Percentiles rank a stretch among this genome's conserved stretches.
phyloP scores from a whole-genome alignment of 495 filamentous ascomycete genomes.

The Apiosordaria backusii region DNA sequence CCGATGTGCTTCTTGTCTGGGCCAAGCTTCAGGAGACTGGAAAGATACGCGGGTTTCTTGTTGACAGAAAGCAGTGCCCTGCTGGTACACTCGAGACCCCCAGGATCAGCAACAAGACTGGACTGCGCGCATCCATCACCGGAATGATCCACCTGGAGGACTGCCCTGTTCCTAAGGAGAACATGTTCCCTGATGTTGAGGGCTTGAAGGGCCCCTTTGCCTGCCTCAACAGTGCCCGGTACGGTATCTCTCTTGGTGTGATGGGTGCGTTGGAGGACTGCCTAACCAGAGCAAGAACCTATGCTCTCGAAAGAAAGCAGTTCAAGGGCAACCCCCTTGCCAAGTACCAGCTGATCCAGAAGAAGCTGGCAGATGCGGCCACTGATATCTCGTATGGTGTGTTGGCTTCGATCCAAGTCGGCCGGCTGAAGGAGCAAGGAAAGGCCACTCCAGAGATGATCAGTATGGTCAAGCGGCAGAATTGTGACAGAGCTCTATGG shows the following conservation, averaged over 20 bases:
- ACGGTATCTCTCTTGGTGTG: slow-evolving; percentile 88
- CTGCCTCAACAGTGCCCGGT: slow-evolving; percentile 88
- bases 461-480: slow-evolving; percentile 96
- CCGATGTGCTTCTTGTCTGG: slow-evolving; percentile 90
- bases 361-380: slow-evolving; percentile 88
- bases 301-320: slow-evolving; percentile 87
- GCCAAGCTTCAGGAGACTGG: slow-evolving; percentile 85
- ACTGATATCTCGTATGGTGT: slow-evolving; percentile 91
- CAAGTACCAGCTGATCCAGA: slow-evolving; percentile 97
- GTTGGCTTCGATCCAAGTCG: slow-evolving; percentile 82
- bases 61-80: slow-evolving; percentile 77
- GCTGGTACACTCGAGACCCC: slow-evolving; percentile 89
- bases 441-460: slow-evolving; percentile 93
- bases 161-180: slow-evolving; percentile 81
- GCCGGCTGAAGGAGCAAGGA: slow-evolving; percentile 86
- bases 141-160: slow-evolving; percentile 96
- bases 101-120: slow-evolving; percentile 90
- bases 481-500: slow-evolving; percentile 84
- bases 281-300: slow-evolving; percentile 72
- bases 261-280: slow-evolving; percentile 95
- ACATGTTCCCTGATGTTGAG: slow-evolving; percentile 92
- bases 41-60: slow-evolving; percentile 91
- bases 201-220: slow-evolving; percentile 86
- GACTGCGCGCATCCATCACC: slow-evolving; percentile 86
- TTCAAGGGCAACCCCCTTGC: slow-evolving; percentile 95